A percentile compares a stretch with the other conserved stretches of the same genome.
phyloP scores from a whole-genome alignment of 2,329 filamentous ascomycete species.

The Diplodia sapinea region DNA sequence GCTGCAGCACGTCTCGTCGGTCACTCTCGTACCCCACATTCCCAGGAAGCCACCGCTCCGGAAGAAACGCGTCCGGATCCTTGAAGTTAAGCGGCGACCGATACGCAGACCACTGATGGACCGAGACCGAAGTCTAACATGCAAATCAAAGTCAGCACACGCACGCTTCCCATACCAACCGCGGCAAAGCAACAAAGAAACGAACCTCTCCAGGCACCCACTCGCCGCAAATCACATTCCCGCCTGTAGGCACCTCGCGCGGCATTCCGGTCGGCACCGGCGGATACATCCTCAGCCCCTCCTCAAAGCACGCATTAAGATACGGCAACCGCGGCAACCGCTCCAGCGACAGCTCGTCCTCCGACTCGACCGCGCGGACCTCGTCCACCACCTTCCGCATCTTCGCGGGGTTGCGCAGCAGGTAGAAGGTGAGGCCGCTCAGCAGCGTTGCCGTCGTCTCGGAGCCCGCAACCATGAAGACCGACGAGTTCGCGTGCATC shows the following conservation, averaged over 20 bases:
- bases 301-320: too few relatives aligned
- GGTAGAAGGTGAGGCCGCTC: slow-evolving; percentile 41
- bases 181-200: too few relatives aligned
- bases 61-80: slow-evolving; percentile 42
- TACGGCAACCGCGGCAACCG: too few relatives aligned
- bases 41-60: slow-evolving; percentile 43
- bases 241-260: slow-evolving; percentile 44
- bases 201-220: slow-evolving; percentile 41
- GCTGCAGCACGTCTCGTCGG: slow-evolving; percentile 39
- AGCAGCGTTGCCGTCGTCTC: slow-evolving; percentile 45
- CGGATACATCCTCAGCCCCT: slow-evolving; percentile 43
- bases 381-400: slow-evolving; percentile 36
- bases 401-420: slow-evolving; percentile 39
- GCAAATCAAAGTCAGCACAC: too few relatives aligned
- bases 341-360: too few relatives aligned
- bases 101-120: slow-evolving; percentile 39
- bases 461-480: slow-evolving; percentile 40
- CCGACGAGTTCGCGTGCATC: slow-evolving; percentile 26
- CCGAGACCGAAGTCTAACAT: too few relatives aligned
- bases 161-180: too few relatives aligned
- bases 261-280: slow-evolving; percentile 51
- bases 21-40: slow-evolving; percentile 38
- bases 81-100: slow-evolving; percentile 43
- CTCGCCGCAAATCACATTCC: slow-evolving; percentile 46
- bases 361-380: too few relatives aligned